Evolutionary conservation across 805 yeast species (phyloP), one percentile per base, ranked within the genome.

Genomic region (Metschnikowia vanudenii): DNA sequence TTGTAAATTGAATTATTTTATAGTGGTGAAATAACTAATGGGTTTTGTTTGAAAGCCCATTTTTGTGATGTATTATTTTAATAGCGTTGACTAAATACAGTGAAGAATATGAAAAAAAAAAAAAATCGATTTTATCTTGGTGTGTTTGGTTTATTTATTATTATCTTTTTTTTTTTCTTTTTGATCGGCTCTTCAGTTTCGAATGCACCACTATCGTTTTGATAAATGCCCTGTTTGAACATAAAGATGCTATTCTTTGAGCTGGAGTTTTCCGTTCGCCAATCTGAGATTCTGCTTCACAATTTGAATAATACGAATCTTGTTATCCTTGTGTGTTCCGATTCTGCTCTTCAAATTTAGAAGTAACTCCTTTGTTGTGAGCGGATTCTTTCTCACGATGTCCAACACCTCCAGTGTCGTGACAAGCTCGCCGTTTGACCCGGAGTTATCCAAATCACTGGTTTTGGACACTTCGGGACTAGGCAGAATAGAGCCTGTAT

Each of bases 361-460:
- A 46, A 87, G 79, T 61, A 88, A 74, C 52, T 77, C 85, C 60
- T 81, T 84, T 39, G 82, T 80, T 2, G 84, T 79, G 20, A 79
- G 68, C 11, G 84, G 83, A 39, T 79, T 79, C 49, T 72, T 71
- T 14, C 66, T 69, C 11, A 90, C 82, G 31, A 85, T 76, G 26
- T 71, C 73, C 50, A 84, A 76, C 44, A 91, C 86, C 58, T 88
- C 96, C 39, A 77, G 80, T 30, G 81, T 84, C 0, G 91, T 85
- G 14, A 88, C 80, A 39, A 85, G 61, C 29, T 64, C 62, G 30
- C 66, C 65, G 43, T 67, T 68, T 3, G 68, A 67, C 1, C 76
- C 76, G 3, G 73, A 49, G 17, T 66, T 59, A 47, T 65, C 58
- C 50, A 71, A 59, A 52, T 69, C 73, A 10, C n/a, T 41, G 6